phyloP scores from a whole-genome alignment of 257 asterid species.

The Ehretia macrophylla region DNA sequence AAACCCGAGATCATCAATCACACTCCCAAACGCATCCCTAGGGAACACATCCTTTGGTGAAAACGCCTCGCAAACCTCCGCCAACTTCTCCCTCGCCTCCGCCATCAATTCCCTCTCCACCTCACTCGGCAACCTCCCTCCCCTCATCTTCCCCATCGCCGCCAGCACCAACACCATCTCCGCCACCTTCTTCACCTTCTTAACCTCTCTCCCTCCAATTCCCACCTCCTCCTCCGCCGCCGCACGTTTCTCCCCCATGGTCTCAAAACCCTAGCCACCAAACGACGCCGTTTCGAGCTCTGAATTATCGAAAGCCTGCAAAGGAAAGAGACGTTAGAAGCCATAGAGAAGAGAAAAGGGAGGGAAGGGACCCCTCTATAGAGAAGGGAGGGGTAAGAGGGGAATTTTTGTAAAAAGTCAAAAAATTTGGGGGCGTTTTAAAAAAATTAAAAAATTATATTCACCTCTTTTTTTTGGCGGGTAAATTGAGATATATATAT shows the following conservation, averaged over 20 bases:
- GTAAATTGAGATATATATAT: too few species aligned
- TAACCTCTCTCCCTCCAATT: constrained; percentile 20
- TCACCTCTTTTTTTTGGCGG: neutral
- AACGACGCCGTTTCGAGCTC: constrained; percentile 6
- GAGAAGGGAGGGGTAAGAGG: neutral
- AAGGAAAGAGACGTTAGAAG: neutral
- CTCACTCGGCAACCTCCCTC: constrained; percentile 70
- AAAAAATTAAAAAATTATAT: neutral
- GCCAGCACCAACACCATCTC: constrained; percentile 87
- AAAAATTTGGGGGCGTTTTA: neutral
- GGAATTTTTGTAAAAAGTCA: neutral
- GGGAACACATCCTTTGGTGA: constrained; percentile 94
- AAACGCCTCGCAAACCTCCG: constrained; percentile 60
- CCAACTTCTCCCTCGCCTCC: constrained; percentile 64
- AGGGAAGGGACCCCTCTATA: neutral
- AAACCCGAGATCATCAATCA: constrained; percentile 91
- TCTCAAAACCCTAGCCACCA: constrained; percentile 1
- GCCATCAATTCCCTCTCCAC: constrained; percentile 75
- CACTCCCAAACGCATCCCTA: constrained; percentile 60
- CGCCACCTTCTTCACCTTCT: constrained; percentile 66
- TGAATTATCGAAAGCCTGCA: neutral
- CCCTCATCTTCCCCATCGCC: constrained; percentile 93
- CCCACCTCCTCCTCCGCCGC: constrained; percentile 33
- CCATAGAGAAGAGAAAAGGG: neutral
- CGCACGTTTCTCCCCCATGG: constrained; percentile 46